Evolutionary conservation across 2,329 filamentous ascomycete species (phyloP), one percentile per base, ranked within the genome.

Genomic region (Hymenotorrendiella dingleyae): DNA sequence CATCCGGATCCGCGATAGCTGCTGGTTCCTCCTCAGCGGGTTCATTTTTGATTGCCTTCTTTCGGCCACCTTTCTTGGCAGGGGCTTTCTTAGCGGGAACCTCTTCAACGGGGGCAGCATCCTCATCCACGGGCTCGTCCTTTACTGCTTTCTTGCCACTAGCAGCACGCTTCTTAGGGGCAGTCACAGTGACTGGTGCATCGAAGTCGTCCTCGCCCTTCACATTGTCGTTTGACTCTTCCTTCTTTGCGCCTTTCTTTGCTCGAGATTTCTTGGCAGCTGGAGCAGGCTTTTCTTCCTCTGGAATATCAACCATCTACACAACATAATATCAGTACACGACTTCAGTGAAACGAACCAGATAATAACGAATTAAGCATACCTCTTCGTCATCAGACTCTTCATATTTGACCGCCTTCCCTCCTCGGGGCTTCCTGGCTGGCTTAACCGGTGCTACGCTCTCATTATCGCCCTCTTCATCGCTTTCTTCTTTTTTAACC

Each of bases 401-500:
- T 21, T 52, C 48, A 20, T 53, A 42, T 21, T 52, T 51, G 26
- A 49, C 55, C 22, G 43, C 21, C 11, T 49, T 47, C 43, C 45
- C 36, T 33, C 41, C 47, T 53, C 51, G 38, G 40, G 54, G 29
- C 28, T 57, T 61, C 42, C 59, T 59, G 5, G 46, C 38, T 17
- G 54, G 38, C 19, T 50, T 43, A 6, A 20, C 33, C n/a, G n/a
- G n/a, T 34, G 36, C 42, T 23, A 46, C 46, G 23, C 46, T 49
- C 8, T 45, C 51, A 5, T 51, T 47, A n/a, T 43, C 39, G 17
- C 47, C 44, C 33, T 46, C 49, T 23, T 50, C 49, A 32, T 54
- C 50, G 10, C 38, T 45, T 35, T 62, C 62, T 56, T 69, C 67
- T 58, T 68, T 70, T 14, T 64, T 55, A 28, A 61, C 58, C 9